phyloP scores from a whole-genome alignment of 345 rosid genomes.

The Draba incana region DNA sequence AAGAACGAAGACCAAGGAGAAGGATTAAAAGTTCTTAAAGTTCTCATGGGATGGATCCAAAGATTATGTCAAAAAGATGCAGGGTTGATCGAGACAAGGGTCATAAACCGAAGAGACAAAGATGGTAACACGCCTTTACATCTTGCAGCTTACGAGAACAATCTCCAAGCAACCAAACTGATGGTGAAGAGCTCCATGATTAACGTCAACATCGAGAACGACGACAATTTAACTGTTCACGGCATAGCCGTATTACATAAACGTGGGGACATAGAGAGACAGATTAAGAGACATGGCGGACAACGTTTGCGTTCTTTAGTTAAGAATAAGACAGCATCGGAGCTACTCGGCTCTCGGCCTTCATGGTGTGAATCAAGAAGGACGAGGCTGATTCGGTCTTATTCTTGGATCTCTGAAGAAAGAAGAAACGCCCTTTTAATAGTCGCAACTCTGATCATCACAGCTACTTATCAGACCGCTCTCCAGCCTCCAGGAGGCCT shows the following conservation, averaged over 20 bases:
- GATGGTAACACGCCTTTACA: conserved; percentile 42
- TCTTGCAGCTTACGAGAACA: conserved; percentile 30
- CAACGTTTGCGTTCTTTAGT: background rate
- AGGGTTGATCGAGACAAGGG: conserved; percentile 11
- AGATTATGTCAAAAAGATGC: conserved; percentile 18
- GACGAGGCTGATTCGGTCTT: conserved; percentile 14
- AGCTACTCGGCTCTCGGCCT: conserved; percentile 10
- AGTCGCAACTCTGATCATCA: conserved; percentile 41
- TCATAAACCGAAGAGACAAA: conserved; percentile 33
- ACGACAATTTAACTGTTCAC: conserved; percentile 24
- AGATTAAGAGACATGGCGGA: conserved; percentile 2
- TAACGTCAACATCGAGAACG: conserved; percentile 33
- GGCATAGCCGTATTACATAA: conserved; percentile 21
- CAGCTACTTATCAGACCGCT: conserved; percentile 41
- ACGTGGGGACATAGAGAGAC: conserved; percentile 8
- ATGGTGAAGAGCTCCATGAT: conserved; percentile 21
- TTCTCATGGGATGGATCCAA: conserved; percentile 37
- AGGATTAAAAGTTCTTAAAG: conserved; percentile 24
- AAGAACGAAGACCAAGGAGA: conserved; percentile 1
- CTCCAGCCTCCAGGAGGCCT: conserved; percentile 44
- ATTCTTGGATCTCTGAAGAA: conserved; percentile 24
- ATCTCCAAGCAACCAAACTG: conserved; percentile 24
- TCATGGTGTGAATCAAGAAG: background rate
- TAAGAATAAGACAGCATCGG: background rate
- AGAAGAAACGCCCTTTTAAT: conserved; percentile 39